Base-by-base conservation (phyloP, 306 rosid species). In the Phaseolus lunatus region DNA sequence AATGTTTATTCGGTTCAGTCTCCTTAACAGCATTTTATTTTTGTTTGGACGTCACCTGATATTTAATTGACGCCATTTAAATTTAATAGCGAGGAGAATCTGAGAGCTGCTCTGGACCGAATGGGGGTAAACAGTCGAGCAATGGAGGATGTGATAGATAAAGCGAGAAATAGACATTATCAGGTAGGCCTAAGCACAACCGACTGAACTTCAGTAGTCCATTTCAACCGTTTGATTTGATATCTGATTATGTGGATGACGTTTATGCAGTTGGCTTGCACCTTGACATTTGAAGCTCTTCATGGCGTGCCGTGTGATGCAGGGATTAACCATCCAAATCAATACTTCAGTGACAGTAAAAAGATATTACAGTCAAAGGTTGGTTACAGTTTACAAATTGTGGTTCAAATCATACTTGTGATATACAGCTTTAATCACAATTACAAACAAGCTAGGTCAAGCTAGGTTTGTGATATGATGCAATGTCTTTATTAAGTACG, bases 251-350 rank as follows among this genome's bases (percentile, higher is more conserved):
- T 63, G 59, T 70, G 82, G 78, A 27, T 80, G 54, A 76, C 77
- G 67, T 70, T 71, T 78, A 19, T 77, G 84, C 87, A 95, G 97
- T 80, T 95, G 84, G 97, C 99, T n/a, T 95, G 97, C 86, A 95
- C 99, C 81, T 85, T 90, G 85, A 90, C 97, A 18, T 95, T 95
- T 83, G 99, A 92, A 90, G 89, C 96, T 69, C 76, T 90, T 47
- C 97, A 92, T 80, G 91, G 84, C 63, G 57, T 84, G 70, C 81
- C 91, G 11, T 87, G 93, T 63, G 97, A 95, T 77, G 83, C 96
- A n/a, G 99, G 99, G 85, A 90, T 95, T 83, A 92, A 92, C 84
- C 99, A 95, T 89, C 97, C 99, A 70, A 95, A 92, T 87, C 97
- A 92, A 80, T 95, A 95, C 86, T 92, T 95, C 82, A 84, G 78